phyloP scores from a whole-genome alignment of 768 basidiomycete genomes.

The Lactarius evosmus region DNA sequence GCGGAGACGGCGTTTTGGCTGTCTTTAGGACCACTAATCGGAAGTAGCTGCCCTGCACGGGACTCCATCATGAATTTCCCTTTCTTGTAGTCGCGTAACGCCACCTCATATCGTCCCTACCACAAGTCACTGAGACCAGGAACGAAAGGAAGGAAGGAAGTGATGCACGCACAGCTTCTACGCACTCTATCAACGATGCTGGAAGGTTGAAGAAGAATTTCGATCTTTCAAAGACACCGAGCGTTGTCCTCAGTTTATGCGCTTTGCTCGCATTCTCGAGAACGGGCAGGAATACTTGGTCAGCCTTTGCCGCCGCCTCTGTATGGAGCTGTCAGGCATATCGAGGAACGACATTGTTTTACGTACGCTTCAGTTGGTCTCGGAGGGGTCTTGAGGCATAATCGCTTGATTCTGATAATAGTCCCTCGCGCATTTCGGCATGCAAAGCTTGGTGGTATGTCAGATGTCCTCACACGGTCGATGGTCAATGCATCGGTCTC shows the following conservation, averaged over 20 bases:
- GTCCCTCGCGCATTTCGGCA: conserved; percentile 88
- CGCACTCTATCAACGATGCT: conserved; percentile 79
- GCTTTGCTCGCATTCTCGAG: conserved; percentile 95
- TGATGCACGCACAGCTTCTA: conserved; percentile 67
- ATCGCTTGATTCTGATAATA: conserved; percentile 72
- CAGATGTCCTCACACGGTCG: neutral
- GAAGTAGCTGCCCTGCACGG: conserved; percentile 80
- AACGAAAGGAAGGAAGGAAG: neutral
- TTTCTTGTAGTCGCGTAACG: conserved; percentile 95
- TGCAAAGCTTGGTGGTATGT: conserved; percentile 61
- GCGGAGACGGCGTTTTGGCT: conserved; percentile 45
- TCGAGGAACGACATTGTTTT: neutral
- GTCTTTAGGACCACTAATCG: conserved; percentile 62
- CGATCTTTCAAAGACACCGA: conserved; percentile 93
- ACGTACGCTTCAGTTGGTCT: conserved; percentile 81
- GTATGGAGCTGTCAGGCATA: conserved; percentile 7
- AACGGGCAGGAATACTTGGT: conserved; percentile 94
- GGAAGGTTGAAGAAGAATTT: conserved; percentile 99
- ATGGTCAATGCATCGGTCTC: conserved; percentile 23
- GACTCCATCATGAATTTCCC: conserved; percentile 88
- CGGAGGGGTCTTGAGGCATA: conserved; percentile 79
- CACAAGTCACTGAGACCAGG: neutral
- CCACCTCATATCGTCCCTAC: conserved; percentile 91
- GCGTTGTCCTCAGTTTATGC: conserved; percentile 84
- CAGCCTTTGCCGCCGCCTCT: conserved; percentile 91